Evolutionary conservation across 495 filamentous ascomycete genomes (phyloP).

Genomic region (Polyplosphaeria fusca): DNA sequence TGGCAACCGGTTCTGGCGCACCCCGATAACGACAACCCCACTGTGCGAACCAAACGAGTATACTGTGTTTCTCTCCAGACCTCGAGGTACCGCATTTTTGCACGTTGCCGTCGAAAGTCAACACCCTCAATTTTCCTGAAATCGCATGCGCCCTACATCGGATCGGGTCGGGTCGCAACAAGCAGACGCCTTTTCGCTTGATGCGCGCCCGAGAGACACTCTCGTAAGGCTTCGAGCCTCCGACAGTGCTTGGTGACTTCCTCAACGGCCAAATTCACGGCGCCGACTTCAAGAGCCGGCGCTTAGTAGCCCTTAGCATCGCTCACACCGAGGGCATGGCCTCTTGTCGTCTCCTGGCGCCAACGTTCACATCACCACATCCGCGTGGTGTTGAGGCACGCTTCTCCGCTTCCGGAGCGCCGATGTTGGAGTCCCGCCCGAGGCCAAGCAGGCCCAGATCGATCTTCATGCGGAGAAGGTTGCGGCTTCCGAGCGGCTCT

Average conservation of each 20-base stretch:
- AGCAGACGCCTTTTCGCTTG: neutral
- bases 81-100: no score
- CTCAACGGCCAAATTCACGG: neutral
- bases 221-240: neutral
- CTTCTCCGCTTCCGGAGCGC: neutral
- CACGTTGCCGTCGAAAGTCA: no score
- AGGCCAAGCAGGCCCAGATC: slow-evolving; percentile 1
- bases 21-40: neutral
- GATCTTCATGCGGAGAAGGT: neutral
- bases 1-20: neutral
- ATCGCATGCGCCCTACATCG: no score
- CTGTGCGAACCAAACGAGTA: no score
- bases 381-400: neutral
- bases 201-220: neutral
- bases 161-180: no score
- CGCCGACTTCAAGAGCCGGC: neutral
- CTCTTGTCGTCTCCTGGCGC: neutral
- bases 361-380: neutral
- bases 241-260: neutral
- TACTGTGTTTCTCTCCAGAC: no score
- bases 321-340: neutral
- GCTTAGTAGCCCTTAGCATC: neutral
- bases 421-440: neutral
- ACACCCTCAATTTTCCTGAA: no score
- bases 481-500: no score